A percentile compares a stretch with the other conserved stretches of the same genome.
Evolutionary conservation across 2,329 filamentous ascomycete species (phyloP).

Genomic region (Aspergillus neoniger): DNA sequence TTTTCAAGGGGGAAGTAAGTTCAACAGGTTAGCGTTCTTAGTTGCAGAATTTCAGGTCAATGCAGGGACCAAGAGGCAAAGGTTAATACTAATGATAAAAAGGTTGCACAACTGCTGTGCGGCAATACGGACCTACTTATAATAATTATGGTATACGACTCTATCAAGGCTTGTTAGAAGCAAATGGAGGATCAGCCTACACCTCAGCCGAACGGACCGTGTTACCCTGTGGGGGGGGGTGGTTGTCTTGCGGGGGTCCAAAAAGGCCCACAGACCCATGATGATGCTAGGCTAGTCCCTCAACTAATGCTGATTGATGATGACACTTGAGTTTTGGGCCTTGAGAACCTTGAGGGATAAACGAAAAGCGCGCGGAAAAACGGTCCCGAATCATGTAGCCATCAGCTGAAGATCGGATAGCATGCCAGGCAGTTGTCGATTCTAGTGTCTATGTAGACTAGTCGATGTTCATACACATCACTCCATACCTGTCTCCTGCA

Average conservation of each 20-base stretch:
- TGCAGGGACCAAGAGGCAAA: neutral
- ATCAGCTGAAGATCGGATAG: slow-evolving; percentile 1
- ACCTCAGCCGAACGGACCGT: slow-evolving; percentile 10
- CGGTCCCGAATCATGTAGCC: slow-evolving; percentile 3
- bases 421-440: slow-evolving; percentile 6
- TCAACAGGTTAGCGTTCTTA: neutral
- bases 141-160: neutral
- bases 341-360: slow-evolving; percentile 6
- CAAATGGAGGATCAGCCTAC: slow-evolving; percentile 3
- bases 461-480: neutral
- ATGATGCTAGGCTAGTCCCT: neutral
- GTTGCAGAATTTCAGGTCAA: neutral
- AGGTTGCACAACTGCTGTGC: neutral
- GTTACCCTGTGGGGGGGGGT: slow-evolving; percentile 10
- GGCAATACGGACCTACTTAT: slow-evolving; percentile 7
- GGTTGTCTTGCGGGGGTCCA: slow-evolving; percentile 12
- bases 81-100: neutral
- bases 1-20: neutral
- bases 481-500: neutral
- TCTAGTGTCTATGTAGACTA: neutral
- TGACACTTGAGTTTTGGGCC: neutral
- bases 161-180: neutral
- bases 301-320: slow-evolving; percentile 1
- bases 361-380: slow-evolving; percentile 10
- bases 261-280: slow-evolving; percentile 4